Base-by-base conservation (phyloP, 1,284 basidiomycete species). In the Malassezia japonica region DNA sequence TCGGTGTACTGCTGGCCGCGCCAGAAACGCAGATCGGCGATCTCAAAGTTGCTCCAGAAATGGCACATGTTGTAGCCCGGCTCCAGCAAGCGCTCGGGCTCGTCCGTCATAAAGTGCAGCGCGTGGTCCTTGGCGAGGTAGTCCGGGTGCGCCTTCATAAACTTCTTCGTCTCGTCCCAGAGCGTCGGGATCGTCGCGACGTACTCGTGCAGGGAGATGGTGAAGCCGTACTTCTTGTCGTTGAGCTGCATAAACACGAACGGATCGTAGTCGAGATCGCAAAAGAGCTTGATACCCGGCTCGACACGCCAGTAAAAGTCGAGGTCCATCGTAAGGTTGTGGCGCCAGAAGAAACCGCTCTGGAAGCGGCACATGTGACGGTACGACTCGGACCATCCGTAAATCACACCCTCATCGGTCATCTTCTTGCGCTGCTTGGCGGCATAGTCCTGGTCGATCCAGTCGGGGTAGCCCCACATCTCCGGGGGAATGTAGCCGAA, bases 221-320 rank as follows among this genome's bases (percentile, higher is more conserved):
- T 86, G 70, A 86, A 90, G 12, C 84, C 83, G 80, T 74, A 75
- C 48, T 66, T 56, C 32, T 87, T 87, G 49, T 83, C 78, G 55
- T 82, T 77, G 46, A 84, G 80, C 75, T 88, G 78, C 88, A 94
- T 91, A 60, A 86, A 75, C 44, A 88, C 51, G 79, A 92, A 91
- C 5, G 89, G 89, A 62, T 89, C 87, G 60, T 84, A 83, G 43
- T 79, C 77, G 37, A 87, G 53, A 61, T 87, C 83, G 64, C 87
- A 89, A 69, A 81, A 85, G 67, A 81, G 85, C 66, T 82, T 80
- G 56, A 87, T 81, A 42, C 79, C 79, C 2, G 86, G 85, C 79
- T 81, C 79, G 72, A 87, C 82, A 65, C 83, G 82, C 91, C 91
- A 95, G 75, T 95, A 95, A 75, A 91, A 95, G 65, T 82, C 85